Evolutionary conservation across 2,329 filamentous ascomycete species (phyloP), one percentile per base, ranked within the genome.

Genomic region (Exophiala oligosperma): DNA sequence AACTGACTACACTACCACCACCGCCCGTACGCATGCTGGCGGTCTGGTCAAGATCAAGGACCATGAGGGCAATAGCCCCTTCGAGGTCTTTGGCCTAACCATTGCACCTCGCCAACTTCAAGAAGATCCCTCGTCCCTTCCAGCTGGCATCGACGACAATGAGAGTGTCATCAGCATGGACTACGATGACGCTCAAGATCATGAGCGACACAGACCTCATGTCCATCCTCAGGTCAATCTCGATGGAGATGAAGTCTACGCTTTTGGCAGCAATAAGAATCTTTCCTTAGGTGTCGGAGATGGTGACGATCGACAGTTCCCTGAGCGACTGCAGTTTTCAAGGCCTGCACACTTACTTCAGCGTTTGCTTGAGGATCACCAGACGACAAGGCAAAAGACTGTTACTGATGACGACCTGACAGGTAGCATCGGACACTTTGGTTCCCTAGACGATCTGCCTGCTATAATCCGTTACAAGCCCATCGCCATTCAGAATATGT

Each of bases 211-310:
- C 64, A 75, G 52, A 68, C 56, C 54, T 50, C 47, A 59, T 55
- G 56, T 75, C 37, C 70, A 70, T 47, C 70, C 72, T 11, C 66
- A 68, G 35, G 68, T 72, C 26, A 72, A 71, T 65, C 65, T 87
- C 26, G 72, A 78, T 23, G 93, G 91, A 7, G 91, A 96, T 68
- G 94, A 99, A 70, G 77, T 97, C 0, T 97, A 91, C 68, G 88
- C 91, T 1, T 97, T 97, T 74, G 94, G 94, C 50, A 97, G 92
- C 74, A 99, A 97, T 75, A 95, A 94, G 70, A 99, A 99, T 66
- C 76, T 96, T 8, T 94, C 90, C 0, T 82, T 99, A 23, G 94
- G 94, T 1, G 88, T 97, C 60, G 92, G 92, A n/a, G 92, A 99
- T 70, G 89, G 95, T 68, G 92, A 97, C 71, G 93, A 99, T 70